Conservation (phyloP, 139 green algal genomes). For the Zygnema circumcarinatum region DNA sequence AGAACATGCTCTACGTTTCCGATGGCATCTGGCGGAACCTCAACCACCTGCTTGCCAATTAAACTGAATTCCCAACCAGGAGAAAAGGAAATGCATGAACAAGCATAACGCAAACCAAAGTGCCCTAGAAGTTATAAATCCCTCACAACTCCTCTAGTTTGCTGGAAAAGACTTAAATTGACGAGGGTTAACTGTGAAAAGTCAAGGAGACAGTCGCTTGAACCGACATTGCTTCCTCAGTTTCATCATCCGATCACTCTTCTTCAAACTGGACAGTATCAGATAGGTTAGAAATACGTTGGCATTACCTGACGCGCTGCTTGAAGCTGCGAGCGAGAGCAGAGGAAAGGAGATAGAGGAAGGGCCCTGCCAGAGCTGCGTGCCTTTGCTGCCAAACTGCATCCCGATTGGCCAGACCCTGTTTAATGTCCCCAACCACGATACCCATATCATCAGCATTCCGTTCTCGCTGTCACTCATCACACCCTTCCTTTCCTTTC, state of each 20-base stretch:
- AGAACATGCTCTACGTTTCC: not conserved
- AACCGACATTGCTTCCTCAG: no score
- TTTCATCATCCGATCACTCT: no score
- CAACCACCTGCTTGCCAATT: constrained; percentile 11
- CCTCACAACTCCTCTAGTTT: no score
- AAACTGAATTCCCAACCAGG: no score
- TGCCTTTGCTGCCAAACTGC: not conserved
- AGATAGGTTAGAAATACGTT: not conserved
- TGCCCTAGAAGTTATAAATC: not conserved
- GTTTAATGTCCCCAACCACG: no score
- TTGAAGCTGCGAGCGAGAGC: constrained; percentile 8
- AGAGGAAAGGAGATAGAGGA: constrained; percentile 66
- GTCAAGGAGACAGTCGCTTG: no score
- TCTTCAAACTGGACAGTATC: no score
- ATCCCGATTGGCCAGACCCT: not conserved
- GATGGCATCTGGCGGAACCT: constrained; percentile 10
- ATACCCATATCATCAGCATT: no score
- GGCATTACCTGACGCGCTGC: constrained; percentile 17
- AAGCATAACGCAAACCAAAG: not conserved
- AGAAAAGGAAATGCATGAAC: not conserved
- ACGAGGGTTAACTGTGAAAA: no score
- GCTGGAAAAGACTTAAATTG: no score
- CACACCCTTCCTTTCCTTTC: no score
- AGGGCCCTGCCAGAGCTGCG: constrained; percentile 36
- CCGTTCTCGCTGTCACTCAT: no score